Conservation (phyloP, 73 alveolate genomes). For the Paramecium biaurelia region DNA sequence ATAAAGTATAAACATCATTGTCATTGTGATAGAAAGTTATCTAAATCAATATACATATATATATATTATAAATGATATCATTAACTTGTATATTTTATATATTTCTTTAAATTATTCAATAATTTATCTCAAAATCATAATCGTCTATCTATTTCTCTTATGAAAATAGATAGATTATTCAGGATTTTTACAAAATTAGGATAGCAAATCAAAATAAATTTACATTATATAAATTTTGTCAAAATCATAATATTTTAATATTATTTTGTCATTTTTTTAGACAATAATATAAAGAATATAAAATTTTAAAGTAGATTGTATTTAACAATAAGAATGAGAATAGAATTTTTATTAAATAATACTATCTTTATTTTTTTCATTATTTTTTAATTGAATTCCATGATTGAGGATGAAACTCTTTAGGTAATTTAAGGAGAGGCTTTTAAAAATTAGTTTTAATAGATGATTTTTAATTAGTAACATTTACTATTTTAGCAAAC, state of each 20-base stretch:
- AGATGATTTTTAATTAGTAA: not conserved
- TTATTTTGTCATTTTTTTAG: too few species aligned
- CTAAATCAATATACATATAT: not conserved
- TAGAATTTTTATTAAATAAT: not conserved
- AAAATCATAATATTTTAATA: not conserved
- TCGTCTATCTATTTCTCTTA: too few species aligned
- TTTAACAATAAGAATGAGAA: not conserved
- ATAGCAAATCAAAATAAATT: not conserved
- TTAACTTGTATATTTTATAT: not conserved
- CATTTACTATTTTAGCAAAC: not conserved
- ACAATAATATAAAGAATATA: too few species aligned
- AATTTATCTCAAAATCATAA: too few species aligned
- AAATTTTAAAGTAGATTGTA: not conserved
- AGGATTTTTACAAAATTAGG: not conserved
- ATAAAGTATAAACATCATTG: not conserved
- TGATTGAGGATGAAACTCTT: not conserved
- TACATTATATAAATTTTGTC: not conserved
- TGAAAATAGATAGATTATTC: too few species aligned
- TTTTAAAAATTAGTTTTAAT: slow-evolving; percentile 1
- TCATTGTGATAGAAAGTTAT: not conserved
- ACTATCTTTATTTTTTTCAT: not conserved
- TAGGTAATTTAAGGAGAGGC: slow-evolving; percentile 18
- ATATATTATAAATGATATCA: not conserved
- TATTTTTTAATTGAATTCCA: not conserved
- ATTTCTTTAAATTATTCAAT: not conserved